A percentile compares a stretch with the other conserved stretches of the same genome.
These are phyloP conservation scores for Fusarium beomiforme DNA, from an alignment of 2,329 filamentous ascomycete species.

Conservation along the genomic window DNA sequence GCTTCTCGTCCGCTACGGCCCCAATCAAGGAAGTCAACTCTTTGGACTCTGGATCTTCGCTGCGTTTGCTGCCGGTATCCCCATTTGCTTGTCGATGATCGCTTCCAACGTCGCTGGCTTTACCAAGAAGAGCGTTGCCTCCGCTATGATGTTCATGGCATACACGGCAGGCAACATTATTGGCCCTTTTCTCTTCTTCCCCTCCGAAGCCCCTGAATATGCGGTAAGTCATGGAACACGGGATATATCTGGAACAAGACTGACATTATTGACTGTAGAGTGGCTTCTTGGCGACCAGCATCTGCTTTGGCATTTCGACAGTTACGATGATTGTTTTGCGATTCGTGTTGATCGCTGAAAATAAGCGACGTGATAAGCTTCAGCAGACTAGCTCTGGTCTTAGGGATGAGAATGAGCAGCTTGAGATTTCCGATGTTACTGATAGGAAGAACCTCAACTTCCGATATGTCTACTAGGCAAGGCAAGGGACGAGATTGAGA, in stretches of 20 bases:
- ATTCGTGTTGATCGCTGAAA: constrained; percentile 24
- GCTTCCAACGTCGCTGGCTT: constrained; percentile 38
- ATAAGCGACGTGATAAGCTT: constrained; percentile 26
- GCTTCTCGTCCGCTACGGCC: constrained; percentile 30
- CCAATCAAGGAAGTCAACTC: constrained; percentile 27
- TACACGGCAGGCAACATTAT: constrained; percentile 36
- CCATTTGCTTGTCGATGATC: constrained; percentile 30
- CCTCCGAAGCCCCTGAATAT: constrained; percentile 30
- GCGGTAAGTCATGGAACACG: constrained; percentile 17
- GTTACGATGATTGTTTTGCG: constrained; percentile 26
- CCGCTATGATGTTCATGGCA: constrained; percentile 39
- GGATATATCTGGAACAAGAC: accelerated
- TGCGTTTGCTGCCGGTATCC: constrained; percentile 36
- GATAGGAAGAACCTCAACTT: constrained; percentile 31
- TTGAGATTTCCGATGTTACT: constrained; percentile 36
- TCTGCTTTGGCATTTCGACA: constrained; percentile 33
- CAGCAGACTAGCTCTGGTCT: background rate
- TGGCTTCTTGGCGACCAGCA: constrained; percentile 33
- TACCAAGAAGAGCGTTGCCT: constrained; percentile 37
- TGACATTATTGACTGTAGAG: constrained; percentile 13
- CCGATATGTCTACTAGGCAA: constrained; percentile 33
- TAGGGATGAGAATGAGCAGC: background rate
- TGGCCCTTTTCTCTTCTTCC: constrained; percentile 37
- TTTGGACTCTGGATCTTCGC: constrained; percentile 33
- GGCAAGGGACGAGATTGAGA: accelerated